These are phyloP conservation scores for Chlamydomonas asymmetrica DNA, from an alignment of 139 green algal species.

Conservation along the genomic window DNA sequence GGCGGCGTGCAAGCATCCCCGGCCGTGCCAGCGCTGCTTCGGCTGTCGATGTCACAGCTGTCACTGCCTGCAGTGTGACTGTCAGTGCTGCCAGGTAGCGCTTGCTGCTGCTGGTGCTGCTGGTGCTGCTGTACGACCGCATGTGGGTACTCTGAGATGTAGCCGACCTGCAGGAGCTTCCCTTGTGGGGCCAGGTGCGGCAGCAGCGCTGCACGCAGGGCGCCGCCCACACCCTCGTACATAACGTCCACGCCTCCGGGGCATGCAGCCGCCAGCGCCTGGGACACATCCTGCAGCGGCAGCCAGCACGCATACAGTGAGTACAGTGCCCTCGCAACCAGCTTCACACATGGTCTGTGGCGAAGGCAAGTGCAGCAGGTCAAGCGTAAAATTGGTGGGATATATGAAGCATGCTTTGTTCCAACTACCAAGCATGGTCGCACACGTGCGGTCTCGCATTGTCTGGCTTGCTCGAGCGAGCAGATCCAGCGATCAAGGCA, in stretches of 20 bases:
- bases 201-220: constrained; percentile 45
- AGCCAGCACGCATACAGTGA: too few species aligned
- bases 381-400: too few species aligned
- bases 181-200: constrained; percentile 49
- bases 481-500: too few species aligned
- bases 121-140: constrained; percentile 1
- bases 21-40: background rate
- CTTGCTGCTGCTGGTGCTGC: background rate
- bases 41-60: background rate
- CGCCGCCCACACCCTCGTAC: constrained; percentile 75
- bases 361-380: too few species aligned
- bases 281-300: constrained; percentile 55
- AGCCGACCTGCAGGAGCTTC: constrained; percentile 64
- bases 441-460: too few species aligned
- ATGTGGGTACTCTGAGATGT: constrained; percentile 75
- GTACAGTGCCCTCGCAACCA: too few species aligned
- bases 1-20: background rate
- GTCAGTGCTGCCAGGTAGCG: background rate
- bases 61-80: background rate
- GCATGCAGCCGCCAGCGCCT: constrained; percentile 40
- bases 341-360: too few species aligned
- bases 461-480: too few species aligned
- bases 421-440: too few species aligned
- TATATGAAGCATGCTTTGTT: too few species aligned
- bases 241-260: constrained; percentile 56